phyloP scores from a whole-genome alignment of 1,284 basidiomycete genomes.

The Tremellales sp. region DNA sequence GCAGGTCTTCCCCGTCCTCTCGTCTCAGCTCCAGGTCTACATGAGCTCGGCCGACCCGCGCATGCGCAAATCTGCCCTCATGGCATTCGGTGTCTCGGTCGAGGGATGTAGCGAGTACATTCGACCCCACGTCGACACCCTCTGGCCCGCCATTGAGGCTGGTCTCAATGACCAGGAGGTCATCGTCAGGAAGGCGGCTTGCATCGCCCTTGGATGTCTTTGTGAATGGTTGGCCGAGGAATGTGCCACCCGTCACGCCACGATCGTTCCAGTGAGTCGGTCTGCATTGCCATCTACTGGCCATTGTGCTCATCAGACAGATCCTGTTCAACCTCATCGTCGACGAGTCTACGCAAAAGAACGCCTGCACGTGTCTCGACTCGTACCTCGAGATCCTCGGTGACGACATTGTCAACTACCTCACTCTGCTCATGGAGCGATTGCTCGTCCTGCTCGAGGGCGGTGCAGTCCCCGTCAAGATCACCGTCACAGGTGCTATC shows the following conservation, averaged over 20 bases:
- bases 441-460: constrained; percentile 83
- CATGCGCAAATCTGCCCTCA: constrained; percentile 86
- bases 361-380: constrained; percentile 94
- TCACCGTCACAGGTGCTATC: constrained; percentile 96
- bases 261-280: constrained; percentile 74
- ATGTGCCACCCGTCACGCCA: constrained; percentile 75
- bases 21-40: constrained; percentile 73
- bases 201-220: constrained; percentile 89
- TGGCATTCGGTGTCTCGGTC: constrained; percentile 91
- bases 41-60: constrained; percentile 74
- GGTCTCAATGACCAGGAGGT: constrained; percentile 81
- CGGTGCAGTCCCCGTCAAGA: constrained; percentile 81
- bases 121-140: constrained; percentile 82
- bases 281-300: background rate
- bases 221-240: constrained; percentile 98
- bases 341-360: constrained; percentile 79
- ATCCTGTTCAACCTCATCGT: constrained; percentile 86
- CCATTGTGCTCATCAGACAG: constrained; percentile 43
- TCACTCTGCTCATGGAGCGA: constrained; percentile 92
- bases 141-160: constrained; percentile 92
- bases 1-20: constrained; percentile 94
- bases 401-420: constrained; percentile 79
- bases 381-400: constrained; percentile 93
- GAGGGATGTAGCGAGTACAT: constrained; percentile 99
- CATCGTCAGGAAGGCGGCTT: constrained; percentile 88